Conservation (phyloP, 1,139 yeast genomes). For the Blastobotrys elegans region DNA sequence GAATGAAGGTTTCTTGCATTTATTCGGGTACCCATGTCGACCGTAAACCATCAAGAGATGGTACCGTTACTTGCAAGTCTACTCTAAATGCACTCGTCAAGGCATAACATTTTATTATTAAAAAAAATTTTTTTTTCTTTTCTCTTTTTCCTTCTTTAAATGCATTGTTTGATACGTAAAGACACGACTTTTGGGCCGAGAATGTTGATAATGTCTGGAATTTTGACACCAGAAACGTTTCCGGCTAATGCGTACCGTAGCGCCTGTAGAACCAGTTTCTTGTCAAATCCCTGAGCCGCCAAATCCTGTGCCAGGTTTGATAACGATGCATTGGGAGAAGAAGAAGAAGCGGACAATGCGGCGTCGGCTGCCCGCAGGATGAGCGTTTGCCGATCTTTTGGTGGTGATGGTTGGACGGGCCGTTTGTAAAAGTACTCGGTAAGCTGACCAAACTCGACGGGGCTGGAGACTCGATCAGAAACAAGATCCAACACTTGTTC, state of each 20-base stretch:
- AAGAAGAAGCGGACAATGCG: neutral
- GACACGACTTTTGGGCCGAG: constrained; percentile 7
- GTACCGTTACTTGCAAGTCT: neutral
- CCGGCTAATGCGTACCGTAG: constrained; percentile 73
- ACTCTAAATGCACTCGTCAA: neutral
- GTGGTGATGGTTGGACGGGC: constrained; percentile 17
- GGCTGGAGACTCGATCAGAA: constrained; percentile 20
- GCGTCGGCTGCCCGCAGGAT: constrained; percentile 1
- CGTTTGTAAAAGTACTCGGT: constrained; percentile 20
- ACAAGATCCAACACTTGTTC: constrained; percentile 18
- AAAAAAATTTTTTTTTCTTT: neutral
- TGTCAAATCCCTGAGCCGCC: constrained; percentile 12
- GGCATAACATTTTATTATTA: neutral
- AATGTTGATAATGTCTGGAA: constrained; percentile 10
- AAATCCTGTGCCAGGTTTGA: neutral
- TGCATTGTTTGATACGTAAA: neutral
- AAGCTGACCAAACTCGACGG: constrained; percentile 20
- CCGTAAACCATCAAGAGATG: neutral
- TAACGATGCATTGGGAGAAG: neutral
- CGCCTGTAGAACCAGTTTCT: constrained; percentile 48
- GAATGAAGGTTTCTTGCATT: constrained; percentile 85
- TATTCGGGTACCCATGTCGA: constrained; percentile 51
- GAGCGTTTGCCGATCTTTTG: neutral
- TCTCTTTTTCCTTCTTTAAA: neutral
- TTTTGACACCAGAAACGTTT: constrained; percentile 51